Percentiles rank a stretch among this genome's conserved stretches.
phyloP scores from a whole-genome alignment of 1,139 yeast genomes.

The Hansenula sp. region DNA sequence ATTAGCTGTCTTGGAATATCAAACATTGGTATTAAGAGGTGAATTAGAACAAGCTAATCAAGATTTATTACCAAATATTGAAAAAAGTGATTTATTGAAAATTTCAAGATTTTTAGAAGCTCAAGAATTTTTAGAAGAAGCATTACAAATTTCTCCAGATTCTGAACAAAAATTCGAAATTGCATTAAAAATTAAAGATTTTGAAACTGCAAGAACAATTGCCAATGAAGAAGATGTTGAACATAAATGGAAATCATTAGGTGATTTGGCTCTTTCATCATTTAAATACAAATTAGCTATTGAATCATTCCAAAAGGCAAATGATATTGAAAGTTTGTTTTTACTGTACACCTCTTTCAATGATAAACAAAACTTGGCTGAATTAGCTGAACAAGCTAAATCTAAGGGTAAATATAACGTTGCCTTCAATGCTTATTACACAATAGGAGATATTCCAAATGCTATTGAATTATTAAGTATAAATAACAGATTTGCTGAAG shows the following conservation, averaged over 20 bases:
- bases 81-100: constrained; percentile 66
- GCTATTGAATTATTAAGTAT: constrained; percentile 65
- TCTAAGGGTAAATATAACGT: constrained; percentile 76
- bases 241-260: constrained; percentile 87
- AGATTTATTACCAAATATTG: constrained; percentile 57
- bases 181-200: constrained; percentile 64
- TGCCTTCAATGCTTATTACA: constrained; percentile 93
- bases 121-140: constrained; percentile 81
- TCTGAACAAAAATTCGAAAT: constrained; percentile 83
- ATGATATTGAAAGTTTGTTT: constrained; percentile 78
- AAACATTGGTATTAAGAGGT: constrained; percentile 92
- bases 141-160: constrained; percentile 78
- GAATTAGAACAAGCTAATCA: constrained; percentile 74
- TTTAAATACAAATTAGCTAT: constrained; percentile 85
- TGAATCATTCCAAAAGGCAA: constrained; percentile 73
- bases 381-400: constrained; percentile 63
- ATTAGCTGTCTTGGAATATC: constrained; percentile 85
- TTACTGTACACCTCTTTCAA: constrained; percentile 82
- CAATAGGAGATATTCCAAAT: constrained; percentile 61
- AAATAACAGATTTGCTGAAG: constrained; percentile 77
- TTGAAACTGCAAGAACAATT: constrained; percentile 68
- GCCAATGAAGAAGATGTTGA: constrained; percentile 52
- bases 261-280: constrained; percentile 74
- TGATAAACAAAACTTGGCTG: constrained; percentile 51
- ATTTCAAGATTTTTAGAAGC: constrained; percentile 92